Base-by-base conservation (phyloP, 495 filamentous ascomycete genomes). In the Penicillium subrubescens region DNA sequence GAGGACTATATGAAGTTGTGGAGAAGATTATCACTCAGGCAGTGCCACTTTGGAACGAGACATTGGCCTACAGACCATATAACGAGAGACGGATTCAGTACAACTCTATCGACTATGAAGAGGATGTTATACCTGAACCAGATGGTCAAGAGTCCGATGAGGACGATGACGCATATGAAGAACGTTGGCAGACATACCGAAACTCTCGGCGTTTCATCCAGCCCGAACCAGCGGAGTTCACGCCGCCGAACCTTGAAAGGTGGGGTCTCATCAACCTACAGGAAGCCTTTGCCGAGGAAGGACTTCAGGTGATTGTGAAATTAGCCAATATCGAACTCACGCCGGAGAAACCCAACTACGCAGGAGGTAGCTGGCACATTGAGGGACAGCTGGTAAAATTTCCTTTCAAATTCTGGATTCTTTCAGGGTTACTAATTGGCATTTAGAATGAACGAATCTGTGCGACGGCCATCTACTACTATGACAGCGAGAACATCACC, bases 231-330 rank as follows among this genome's bases (percentile, higher is more conserved):
- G 59, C 59, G 35, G 67, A 67, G 5, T 79, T 78, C 62, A 55
- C 67, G 43, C 68, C 15, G 62, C 60, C 1, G 41, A 60, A n/a
- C 8, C n/a, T 41, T 33, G 10, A 33, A 34, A 15, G 2, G 31
- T 5, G 2, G 27, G n/a, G 53, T 12, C 37, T 35, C 5, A 43
- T 81, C n/a, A 55, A 76, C 53, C 69, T 84, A 2, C 64, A 62
- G 8, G 54, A 73, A 19, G 17, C 71, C 1, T 81, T 73, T 51
- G 31, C 21, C 5, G 48, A 74, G 17, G 37, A 64, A 0, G 82
- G 81, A 0, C 71, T 90, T 0, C 88, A 91, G 65, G 76, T 90
- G 5, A 88, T 90, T 61, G 82, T 89, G 60, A 90, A 90, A 64
- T 67, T 91, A 5, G 82, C 83, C 8, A 86, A 84, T 62, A 89